These are phyloP conservation scores for Ceratobasidium sp. DNA, from an alignment of 1,284 basidiomycete species.

Conservation along the genomic window DNA sequence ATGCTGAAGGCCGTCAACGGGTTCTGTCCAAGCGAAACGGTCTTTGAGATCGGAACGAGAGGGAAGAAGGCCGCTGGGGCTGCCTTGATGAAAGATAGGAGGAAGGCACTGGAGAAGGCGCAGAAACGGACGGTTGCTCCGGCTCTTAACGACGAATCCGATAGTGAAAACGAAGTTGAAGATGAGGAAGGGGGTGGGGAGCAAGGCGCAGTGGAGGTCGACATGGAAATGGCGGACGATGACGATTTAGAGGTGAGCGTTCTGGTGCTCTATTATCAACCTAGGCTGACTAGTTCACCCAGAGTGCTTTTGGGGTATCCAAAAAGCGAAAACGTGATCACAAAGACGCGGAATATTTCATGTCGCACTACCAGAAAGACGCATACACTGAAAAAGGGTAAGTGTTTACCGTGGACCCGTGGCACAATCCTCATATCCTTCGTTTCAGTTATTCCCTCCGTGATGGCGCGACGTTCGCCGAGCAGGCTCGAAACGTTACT, in stretches of 20 bases:
- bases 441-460: conserved; percentile 82
- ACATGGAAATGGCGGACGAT: conserved; percentile 80
- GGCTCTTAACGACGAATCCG: conserved; percentile 57
- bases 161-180: conserved; percentile 60
- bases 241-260: conserved; percentile 76
- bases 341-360: conserved; percentile 89
- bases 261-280: conserved; percentile 18
- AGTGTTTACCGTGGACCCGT: conserved; percentile 50
- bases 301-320: conserved; percentile 82
- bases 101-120: conserved; percentile 81
- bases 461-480: conserved; percentile 86
- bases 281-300: conserved; percentile 23
- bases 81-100: conserved; percentile 88
- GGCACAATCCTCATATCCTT: not conserved
- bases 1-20: conserved; percentile 83
- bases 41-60: conserved; percentile 89
- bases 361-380: conserved; percentile 91
- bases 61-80: conserved; percentile 76
- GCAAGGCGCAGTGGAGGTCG: conserved; percentile 52
- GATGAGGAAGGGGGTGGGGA: conserved; percentile 56
- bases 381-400: conserved; percentile 91
- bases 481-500: conserved; percentile 83
- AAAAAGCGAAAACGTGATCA: conserved; percentile 65
- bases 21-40: conserved; percentile 91
- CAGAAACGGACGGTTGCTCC: conserved; percentile 61